Base-by-base conservation (phyloP, 192 early-diverging fungal species). In the Backusella mclennaniae region DNA sequence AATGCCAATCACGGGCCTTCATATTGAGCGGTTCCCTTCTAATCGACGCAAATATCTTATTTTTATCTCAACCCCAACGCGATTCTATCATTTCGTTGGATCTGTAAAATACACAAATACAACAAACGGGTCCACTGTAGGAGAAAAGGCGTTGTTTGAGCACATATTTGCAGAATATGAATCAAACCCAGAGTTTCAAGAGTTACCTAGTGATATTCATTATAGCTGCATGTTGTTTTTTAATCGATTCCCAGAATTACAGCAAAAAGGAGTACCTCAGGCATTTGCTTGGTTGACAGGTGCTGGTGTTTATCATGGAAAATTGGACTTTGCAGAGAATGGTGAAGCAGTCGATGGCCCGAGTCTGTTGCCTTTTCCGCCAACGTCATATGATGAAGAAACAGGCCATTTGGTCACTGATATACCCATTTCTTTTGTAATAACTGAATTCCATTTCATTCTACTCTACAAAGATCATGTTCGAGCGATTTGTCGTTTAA, bases 31-130 rank as follows among this genome's bases (percentile, higher is more conserved):
- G 66, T 96, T 95, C 67, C 94, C 93, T 0, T 86, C 85, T 21
- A 87, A 82, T 26, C 63, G 85, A 26, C 87, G 89, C 69, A 92
- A 92, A 80, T 94, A 94, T 76, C 84, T 94, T 35, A 90, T 99
- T 2, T 79, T 97, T 35, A 85, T 92, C n/a, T 83, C 95, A 2
- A 97, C 97, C 0, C 87, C 94, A 0, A 95, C 88, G 1, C 89
- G 92, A 15, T 83, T 99, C n/a, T 99, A 99, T 83, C 96, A 97
- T 77, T 92, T 97, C 66, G 87, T 97, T 71, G 96, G 96, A 0
- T 82, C 84, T 5, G 87, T 87, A 21, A 84, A 85, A 23, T 49
- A 71, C 21, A 79, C 21, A 74, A 83, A 12, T 76, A 74, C 29
- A 80, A 85, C 12, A 79, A 81, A 6, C 86, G 86, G 21, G 87